Conservation (phyloP, 805 yeast genomes). For the Schwanniomyces pseudopolymorphus region DNA sequence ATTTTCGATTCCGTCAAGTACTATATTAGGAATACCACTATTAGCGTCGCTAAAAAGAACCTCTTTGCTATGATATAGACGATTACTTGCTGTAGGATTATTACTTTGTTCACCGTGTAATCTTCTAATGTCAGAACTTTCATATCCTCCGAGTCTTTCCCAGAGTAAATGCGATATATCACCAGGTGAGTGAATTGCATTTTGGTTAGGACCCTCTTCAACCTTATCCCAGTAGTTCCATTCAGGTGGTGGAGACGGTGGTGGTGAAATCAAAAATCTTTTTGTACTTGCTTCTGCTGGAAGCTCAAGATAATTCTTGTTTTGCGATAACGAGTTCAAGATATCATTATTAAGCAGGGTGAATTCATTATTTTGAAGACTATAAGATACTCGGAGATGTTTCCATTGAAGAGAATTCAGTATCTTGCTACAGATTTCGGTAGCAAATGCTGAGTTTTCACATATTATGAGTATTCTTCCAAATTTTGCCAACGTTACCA, state of each 20-base stretch:
- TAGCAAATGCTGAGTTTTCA: conserved; percentile 20
- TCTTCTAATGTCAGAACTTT: conserved; percentile 33
- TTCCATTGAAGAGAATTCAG: conserved; percentile 13
- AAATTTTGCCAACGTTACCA: conserved; percentile 32
- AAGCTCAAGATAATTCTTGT: conserved; percentile 34
- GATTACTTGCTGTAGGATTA: not conserved
- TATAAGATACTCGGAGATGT: conserved; percentile 22
- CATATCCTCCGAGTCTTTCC: conserved; percentile 43
- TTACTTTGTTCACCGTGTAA: conserved; percentile 11
- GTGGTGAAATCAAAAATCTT: conserved; percentile 45
- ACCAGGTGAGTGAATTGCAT: conserved; percentile 34
- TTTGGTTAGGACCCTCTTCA: conserved; percentile 41
- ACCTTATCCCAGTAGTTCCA: conserved; percentile 43
- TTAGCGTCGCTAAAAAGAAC: conserved; percentile 36
- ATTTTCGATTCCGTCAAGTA: conserved; percentile 32
- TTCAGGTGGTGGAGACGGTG: conserved; percentile 43
- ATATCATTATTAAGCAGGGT: conserved; percentile 7
- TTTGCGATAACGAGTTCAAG: conserved; percentile 11
- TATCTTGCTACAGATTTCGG: conserved; percentile 17
- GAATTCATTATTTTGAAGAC: conserved; percentile 33
- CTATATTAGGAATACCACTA: conserved; percentile 41
- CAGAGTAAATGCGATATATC: conserved; percentile 44
- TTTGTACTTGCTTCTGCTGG: conserved; percentile 39
- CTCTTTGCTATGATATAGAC: conserved; percentile 6
- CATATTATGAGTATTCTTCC: conserved; percentile 36